Evolutionary conservation across 108 stramenopile species (phyloP).

Genomic region (Cyclotella distinguenda): DNA sequence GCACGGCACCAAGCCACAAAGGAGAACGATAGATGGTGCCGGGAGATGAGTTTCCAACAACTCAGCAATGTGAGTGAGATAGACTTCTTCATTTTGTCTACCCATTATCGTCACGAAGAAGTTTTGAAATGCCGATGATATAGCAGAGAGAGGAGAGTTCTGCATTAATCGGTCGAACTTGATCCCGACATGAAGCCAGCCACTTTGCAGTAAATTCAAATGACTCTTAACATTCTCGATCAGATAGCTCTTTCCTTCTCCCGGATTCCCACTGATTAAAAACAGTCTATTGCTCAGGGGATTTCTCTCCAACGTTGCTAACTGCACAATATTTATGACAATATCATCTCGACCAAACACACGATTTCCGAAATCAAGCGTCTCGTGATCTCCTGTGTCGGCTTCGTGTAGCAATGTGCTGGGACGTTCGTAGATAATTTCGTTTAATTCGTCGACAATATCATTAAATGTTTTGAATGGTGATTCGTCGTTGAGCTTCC

Average conservation of each 20-base stretch:
- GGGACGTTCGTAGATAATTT: not conserved
- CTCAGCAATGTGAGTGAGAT: not conserved
- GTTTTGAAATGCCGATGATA: conserved; percentile 4
- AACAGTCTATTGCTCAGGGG: not conserved
- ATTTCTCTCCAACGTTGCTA: not conserved
- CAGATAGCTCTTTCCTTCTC: not conserved
- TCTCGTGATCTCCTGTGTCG: not conserved
- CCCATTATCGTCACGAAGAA: not conserved
- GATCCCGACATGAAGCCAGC: conserved; percentile 1
- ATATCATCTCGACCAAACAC: not conserved
- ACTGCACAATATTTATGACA: not conserved
- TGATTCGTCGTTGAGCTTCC: not conserved
- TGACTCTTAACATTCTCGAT: not conserved
- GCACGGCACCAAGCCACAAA: conserved; percentile 4
- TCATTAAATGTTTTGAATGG: not conserved
- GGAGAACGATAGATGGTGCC: conserved; percentile 1
- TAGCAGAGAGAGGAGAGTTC: conserved; percentile 5
- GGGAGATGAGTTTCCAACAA: not conserved
- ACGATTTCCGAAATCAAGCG: conserved; percentile 3
- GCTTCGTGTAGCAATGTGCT: not conserved
- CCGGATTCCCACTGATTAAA: not conserved
- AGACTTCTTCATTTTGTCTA: not conserved
- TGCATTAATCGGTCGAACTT: conserved; percentile 8
- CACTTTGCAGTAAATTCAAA: not conserved
- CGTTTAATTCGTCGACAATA: not conserved